A percentile compares a stretch with the other conserved stretches of the same genome.
Evolutionary conservation across 116 monocot genomes (phyloP).

Genomic region (Zostera marina): DNA sequence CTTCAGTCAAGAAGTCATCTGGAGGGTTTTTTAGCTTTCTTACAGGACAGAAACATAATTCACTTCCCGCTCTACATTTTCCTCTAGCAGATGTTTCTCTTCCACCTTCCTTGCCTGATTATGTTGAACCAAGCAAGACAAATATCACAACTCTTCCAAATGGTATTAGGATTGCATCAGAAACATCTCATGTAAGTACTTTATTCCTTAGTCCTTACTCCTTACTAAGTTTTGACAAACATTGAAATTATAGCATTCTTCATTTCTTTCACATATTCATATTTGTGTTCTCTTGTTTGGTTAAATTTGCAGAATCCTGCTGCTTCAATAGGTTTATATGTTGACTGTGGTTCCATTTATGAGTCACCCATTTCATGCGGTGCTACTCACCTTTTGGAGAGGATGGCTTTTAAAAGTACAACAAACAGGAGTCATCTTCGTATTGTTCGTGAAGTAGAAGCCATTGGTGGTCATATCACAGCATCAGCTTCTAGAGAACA

Average conservation of each 20-base stretch:
- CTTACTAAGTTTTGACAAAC: not conserved
- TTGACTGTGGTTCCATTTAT: conserved; percentile 81
- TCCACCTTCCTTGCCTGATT: conserved; percentile 71
- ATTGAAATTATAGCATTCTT: not conserved
- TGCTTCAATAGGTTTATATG: conserved; percentile 78
- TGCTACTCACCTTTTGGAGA: conserved; percentile 65
- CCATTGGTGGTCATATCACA: conserved; percentile 64
- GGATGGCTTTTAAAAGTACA: conserved; percentile 91
- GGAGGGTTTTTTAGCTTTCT: conserved; percentile 72
- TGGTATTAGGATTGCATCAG: conserved; percentile 87
- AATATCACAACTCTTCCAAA: conserved; percentile 82
- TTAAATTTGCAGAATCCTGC: conserved; percentile 47
- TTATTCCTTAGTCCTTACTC: conserved; percentile 7
- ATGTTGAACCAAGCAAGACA: conserved; percentile 64
- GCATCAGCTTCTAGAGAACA: conserved; percentile 93
- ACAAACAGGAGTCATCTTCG: conserved; percentile 84
- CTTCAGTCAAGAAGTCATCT: conserved; percentile 43
- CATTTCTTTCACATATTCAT: not conserved
- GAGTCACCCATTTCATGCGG: conserved; percentile 63
- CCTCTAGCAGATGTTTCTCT: conserved; percentile 52
- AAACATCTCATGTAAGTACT: conserved; percentile 59
- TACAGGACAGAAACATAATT: conserved; percentile 29
- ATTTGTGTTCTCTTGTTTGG: not conserved
- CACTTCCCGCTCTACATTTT: conserved; percentile 57
- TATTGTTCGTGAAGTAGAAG: conserved; percentile 84